A percentile compares a stretch with the other conserved stretches of the same genome.
phyloP scores from a whole-genome alignment of 768 basidiomycete genomes.

The Pulveroboletus ravenelii region DNA sequence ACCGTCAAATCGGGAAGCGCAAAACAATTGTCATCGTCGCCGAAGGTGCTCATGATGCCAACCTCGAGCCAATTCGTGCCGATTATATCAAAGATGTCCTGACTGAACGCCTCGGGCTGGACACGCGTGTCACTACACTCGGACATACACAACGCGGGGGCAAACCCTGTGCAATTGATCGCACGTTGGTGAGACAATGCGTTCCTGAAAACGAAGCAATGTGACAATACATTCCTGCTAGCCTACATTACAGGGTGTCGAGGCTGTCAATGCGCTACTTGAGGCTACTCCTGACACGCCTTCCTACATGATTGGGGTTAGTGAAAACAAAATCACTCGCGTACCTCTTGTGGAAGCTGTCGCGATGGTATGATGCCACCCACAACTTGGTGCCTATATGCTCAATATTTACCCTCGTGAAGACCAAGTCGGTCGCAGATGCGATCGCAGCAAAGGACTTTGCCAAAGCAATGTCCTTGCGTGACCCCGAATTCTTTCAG shows the following conservation, averaged over 20 bases:
- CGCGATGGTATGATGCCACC: slow-evolving; percentile 51
- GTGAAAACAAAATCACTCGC: slow-evolving; percentile 92
- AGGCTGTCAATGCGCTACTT: slow-evolving; percentile 86
- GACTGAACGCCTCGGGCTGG: slow-evolving; percentile 79
- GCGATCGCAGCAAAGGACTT: slow-evolving; percentile 85
- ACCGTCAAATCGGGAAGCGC: slow-evolving; percentile 87
- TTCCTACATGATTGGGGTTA: slow-evolving; percentile 95
- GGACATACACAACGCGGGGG: slow-evolving; percentile 98
- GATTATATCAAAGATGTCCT: slow-evolving; percentile 90
- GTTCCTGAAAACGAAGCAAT: not conserved
- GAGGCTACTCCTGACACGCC: slow-evolving; percentile 85
- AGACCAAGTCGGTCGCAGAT: slow-evolving; percentile 84
- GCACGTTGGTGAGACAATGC: slow-evolving; percentile 67
- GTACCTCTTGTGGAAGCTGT: slow-evolving; percentile 94
- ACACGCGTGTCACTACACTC: slow-evolving; percentile 93
- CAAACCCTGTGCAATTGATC: slow-evolving; percentile 86
- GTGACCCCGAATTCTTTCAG: slow-evolving; percentile 90
- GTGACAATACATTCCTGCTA: slow-evolving; percentile 28
- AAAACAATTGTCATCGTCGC: slow-evolving; percentile 99
- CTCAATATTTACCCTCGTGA: slow-evolving; percentile 2
- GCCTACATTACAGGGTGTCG: slow-evolving; percentile 95
- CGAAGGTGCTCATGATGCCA: slow-evolving; percentile 87
- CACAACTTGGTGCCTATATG: not conserved
- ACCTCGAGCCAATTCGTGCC: slow-evolving; percentile 88
- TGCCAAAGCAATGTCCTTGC: slow-evolving; percentile 75